These are phyloP conservation scores for Trematosphaeria pertusa DNA, from an alignment of 2,329 filamentous ascomycete genomes.

Conservation along the genomic window DNA sequence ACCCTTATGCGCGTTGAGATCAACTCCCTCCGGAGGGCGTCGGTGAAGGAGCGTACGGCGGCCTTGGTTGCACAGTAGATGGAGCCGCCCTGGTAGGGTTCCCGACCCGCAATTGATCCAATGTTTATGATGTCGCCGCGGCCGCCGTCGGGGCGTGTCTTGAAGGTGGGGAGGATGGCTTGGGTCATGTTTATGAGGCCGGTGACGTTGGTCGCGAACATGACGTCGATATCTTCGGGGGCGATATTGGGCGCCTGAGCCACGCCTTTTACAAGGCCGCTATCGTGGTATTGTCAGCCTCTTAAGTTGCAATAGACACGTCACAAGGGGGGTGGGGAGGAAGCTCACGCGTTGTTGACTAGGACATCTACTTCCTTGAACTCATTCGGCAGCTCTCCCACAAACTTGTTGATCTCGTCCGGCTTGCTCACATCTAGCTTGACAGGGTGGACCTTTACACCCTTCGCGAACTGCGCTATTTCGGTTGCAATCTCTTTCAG, in stretches of 20 bases:
- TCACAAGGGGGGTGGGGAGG: not conserved
- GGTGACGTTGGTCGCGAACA: conserved; percentile 94
- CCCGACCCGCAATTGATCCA: conserved; percentile 88
- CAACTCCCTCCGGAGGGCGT: conserved; percentile 81
- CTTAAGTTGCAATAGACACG: not conserved
- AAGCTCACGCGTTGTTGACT: conserved; percentile 89
- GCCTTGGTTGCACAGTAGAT: conserved; percentile 96
- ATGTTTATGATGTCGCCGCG: conserved; percentile 95
- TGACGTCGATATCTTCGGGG: conserved; percentile 80
- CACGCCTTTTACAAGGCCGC: conserved; percentile 87
- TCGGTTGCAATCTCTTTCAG: conserved; percentile 78
- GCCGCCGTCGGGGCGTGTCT: conserved; percentile 71
- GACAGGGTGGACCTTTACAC: conserved; percentile 79
- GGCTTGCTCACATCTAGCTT: conserved; percentile 87
- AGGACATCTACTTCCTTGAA: conserved; percentile 86
- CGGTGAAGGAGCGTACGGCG: conserved; percentile 83
- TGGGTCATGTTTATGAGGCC: conserved; percentile 98
- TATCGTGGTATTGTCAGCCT: conserved; percentile 45
- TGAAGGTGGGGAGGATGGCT: conserved; percentile 83
- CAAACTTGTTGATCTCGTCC: conserved; percentile 75
- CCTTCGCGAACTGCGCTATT: conserved; percentile 75
- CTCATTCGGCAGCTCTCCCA: conserved; percentile 76
- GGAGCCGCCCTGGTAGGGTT: conserved; percentile 82
- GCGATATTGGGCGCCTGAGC: conserved; percentile 84
- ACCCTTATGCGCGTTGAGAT: conserved; percentile 81